Evolutionary conservation across 495 filamentous ascomycete genomes (phyloP), one percentile per base, ranked within the genome.

Genomic region (Lasiosphaeris hirsuta): DNA sequence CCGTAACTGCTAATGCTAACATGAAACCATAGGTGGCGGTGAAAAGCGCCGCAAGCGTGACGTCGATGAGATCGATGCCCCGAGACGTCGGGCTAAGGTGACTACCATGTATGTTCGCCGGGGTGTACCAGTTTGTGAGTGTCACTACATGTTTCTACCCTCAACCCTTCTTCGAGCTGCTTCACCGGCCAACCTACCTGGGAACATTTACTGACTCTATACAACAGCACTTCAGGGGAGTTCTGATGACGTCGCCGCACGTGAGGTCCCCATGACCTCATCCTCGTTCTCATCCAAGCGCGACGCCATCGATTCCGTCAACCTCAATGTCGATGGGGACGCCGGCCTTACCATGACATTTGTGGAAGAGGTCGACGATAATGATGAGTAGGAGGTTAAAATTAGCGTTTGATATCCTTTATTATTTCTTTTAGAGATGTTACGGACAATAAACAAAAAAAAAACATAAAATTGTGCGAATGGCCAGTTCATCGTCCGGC

Each of bases 261-360:
- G 62, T 42, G 63, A 69, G 13, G 52, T 69, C 36, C 41, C 65
- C 41, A 35, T 37, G n/a, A 2, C 69, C 37, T 50, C 68, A 7
- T 61, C 63, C 36, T 64, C 17, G 48, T 55, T 65, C 13, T 51
- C 62, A 40, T 55, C 65, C 17, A 71, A 68, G 56, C 63, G 63
- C 44, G 60, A 70, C 38, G 59, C 64, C 41, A 69, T 78, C 10
- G 77, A 80, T 46, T 64, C 68, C n/a, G 73, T 78, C 61, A 80
- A 78, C 66, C 60, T 78, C 37, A 80, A 78, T 33, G 75, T 80
- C 18, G 68, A 76, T 41, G 74, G 73, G 14, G 63, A 65, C 19
- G 73, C 76, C 64, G 77, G 76, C 5, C 69, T 77, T 35, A 78
- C 75, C 58, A 75, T 80, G 67, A 78, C 77, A 3, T 77, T 80